Evolutionary conservation across 2,329 filamentous ascomycete species (phyloP).

Genomic region (Cercospora zeina): DNA sequence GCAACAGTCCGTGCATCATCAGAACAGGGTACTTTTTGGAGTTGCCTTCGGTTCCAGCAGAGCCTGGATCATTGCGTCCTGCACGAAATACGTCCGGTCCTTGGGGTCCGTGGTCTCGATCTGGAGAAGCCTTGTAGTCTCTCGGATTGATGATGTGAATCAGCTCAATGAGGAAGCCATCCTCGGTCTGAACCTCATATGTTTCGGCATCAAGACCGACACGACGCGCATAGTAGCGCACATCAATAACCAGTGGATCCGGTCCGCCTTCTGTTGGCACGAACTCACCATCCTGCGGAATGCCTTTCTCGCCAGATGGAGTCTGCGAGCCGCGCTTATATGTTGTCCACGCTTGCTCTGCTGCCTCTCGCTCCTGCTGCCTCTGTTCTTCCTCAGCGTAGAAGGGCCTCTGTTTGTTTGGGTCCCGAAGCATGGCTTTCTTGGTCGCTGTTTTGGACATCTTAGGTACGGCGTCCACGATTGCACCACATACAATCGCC

Average conservation of each 20-base stretch:
- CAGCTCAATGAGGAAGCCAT: conserved; percentile 84
- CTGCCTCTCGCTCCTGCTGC: conserved; percentile 56
- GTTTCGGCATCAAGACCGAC: conserved; percentile 84
- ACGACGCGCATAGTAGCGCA: conserved; percentile 77
- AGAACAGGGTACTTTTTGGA: conserved; percentile 78
- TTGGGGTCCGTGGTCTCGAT: conserved; percentile 54
- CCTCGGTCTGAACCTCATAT: conserved; percentile 85
- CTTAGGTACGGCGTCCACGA: conserved; percentile 65
- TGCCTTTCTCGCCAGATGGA: conserved; percentile 47
- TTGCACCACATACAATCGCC: conserved; percentile 71
- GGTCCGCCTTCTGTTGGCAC: conserved; percentile 75
- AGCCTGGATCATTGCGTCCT: conserved; percentile 26
- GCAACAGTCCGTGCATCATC: conserved; percentile 83
- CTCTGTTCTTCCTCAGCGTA: conserved; percentile 69
- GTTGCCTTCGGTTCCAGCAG: conserved; percentile 42
- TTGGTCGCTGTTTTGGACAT: conserved; percentile 54
- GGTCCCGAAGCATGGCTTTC: conserved; percentile 60
- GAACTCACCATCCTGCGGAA: conserved; percentile 48
- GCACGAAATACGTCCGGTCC: conserved; percentile 62
- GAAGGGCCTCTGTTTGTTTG: conserved; percentile 65
- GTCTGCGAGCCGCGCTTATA: conserved; percentile 48
- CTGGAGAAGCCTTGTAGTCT: conserved; percentile 59
- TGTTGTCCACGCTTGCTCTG: conserved; percentile 63
- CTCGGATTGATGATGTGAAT: conserved; percentile 88
- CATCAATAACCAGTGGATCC: conserved; percentile 75